phyloP scores from a whole-genome alignment of 2,329 filamentous ascomycete species.

The Fusarium domesticum region DNA sequence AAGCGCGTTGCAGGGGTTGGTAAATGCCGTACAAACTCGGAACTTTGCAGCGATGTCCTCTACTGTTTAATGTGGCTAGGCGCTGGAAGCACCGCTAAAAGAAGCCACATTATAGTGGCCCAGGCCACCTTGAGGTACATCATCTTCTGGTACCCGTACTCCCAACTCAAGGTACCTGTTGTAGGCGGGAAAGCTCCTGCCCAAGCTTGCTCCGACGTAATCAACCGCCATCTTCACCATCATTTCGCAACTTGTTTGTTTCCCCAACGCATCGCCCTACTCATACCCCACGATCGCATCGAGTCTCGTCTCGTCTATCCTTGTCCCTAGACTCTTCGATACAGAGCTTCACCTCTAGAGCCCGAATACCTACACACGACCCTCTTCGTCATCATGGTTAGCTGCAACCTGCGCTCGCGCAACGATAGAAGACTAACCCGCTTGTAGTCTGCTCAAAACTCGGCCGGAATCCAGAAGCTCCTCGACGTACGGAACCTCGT shows the following conservation, averaged over 20 bases:
- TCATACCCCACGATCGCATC: slow-evolving; percentile 5
- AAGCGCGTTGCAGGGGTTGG: not conserved
- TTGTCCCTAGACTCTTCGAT: not conserved
- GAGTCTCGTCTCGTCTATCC: not conserved
- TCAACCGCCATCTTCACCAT: slow-evolving; percentile 11
- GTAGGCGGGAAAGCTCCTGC: not conserved
- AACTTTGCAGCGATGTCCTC: not conserved
- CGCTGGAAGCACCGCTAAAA: not conserved
- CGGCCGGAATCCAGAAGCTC: slow-evolving; percentile 95
- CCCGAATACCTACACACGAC: not conserved
- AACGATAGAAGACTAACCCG: slow-evolving; percentile 22
- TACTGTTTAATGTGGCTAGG: not conserved
- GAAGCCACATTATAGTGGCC: not conserved
- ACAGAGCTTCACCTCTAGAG: not conserved
- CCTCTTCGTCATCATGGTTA: slow-evolving; percentile 22
- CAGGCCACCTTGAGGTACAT: not conserved
- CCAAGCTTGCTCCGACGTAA: slow-evolving; percentile 23
- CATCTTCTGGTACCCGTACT: not conserved
- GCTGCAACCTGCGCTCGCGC: slow-evolving; percentile 8
- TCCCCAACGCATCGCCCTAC: not conserved
- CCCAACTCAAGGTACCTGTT: not conserved
- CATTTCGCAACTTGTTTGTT: slow-evolving; percentile 4
- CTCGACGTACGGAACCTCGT: slow-evolving; percentile 72
- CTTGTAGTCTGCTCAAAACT: slow-evolving; percentile 91
- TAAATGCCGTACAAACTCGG: not conserved